A percentile compares a stretch with the other conserved stretches of the same genome.
These are phyloP conservation scores for Plasmodium gonderi DNA, from an alignment of 169 alveolate genomes.

Conservation along the genomic window DNA sequence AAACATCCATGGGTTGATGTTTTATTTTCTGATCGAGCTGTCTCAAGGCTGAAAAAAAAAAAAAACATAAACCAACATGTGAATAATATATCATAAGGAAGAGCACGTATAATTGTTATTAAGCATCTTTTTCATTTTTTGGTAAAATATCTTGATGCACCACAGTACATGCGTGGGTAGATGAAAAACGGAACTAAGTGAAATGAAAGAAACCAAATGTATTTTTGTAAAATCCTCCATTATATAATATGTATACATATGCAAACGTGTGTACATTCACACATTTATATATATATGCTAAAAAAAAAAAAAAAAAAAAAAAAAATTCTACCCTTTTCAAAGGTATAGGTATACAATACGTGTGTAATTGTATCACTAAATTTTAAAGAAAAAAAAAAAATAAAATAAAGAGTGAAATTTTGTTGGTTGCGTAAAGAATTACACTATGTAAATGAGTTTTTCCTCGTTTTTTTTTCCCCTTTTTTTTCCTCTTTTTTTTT, in stretches of 20 bases:
- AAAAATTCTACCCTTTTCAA: neutral
- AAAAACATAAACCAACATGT: neutral
- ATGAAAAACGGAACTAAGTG: neutral
- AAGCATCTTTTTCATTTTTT: neutral
- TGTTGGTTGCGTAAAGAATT: slow-evolving; percentile 27
- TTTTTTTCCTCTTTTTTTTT: neutral
- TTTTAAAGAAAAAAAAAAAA: neutral
- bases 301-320: neutral
- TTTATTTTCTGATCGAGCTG: neutral
- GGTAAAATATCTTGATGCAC: slow-evolving; percentile 33
- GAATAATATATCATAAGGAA: neutral
- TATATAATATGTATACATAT: neutral
- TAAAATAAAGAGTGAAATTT: neutral
- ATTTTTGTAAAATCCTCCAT: neutral
- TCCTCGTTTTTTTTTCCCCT: neutral
- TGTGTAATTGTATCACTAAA: neutral
- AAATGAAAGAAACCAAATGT: neutral
- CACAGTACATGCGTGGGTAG: slow-evolving; percentile 44
- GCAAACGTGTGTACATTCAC: neutral
- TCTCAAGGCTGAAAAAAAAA: neutral
- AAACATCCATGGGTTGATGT: neutral
- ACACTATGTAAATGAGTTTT: slow-evolving; percentile 10
- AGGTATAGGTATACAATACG: neutral
- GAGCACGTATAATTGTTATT: neutral
- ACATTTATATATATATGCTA: neutral